phyloP scores from a whole-genome alignment of 140 eudicot species.

The Senecio squalidus region DNA sequence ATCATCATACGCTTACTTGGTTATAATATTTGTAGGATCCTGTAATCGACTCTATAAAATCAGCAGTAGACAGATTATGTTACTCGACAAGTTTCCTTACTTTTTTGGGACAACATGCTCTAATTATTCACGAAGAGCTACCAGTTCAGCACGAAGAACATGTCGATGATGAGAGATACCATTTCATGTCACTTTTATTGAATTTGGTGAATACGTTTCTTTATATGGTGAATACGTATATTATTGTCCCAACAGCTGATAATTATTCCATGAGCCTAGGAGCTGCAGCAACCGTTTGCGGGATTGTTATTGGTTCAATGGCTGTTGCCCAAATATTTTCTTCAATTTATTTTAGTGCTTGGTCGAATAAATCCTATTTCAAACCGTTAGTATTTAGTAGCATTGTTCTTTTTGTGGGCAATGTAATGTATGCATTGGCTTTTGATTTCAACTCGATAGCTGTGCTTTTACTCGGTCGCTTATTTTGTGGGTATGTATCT shows the following conservation, averaged over 20 bases:
- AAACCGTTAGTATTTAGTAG: constrained; percentile 87
- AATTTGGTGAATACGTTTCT: constrained; percentile 82
- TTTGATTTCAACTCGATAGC: constrained; percentile 68
- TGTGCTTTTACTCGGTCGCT: constrained; percentile 80
- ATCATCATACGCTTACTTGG: no score
- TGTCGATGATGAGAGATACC: constrained; percentile 52
- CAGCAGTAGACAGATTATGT: constrained; percentile 72
- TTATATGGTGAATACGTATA: constrained; percentile 93
- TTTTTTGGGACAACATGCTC: constrained; percentile 80
- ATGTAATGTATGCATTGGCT: constrained; percentile 83
- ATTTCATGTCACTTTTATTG: constrained; percentile 78
- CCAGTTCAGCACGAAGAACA: constrained; percentile 54
- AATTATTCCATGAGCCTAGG: constrained; percentile 87
- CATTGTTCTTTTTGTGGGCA: constrained; percentile 78
- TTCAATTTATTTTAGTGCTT: constrained; percentile 92
- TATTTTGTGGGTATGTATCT: constrained; percentile 74
- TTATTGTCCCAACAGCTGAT: constrained; percentile 96
- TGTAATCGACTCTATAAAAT: constrained; percentile 52
- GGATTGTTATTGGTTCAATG: constrained; percentile 91
- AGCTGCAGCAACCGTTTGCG: constrained; percentile 94
- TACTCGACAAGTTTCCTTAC: constrained; percentile 76
- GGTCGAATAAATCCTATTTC: constrained; percentile 90
- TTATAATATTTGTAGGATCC: constrained; percentile 60
- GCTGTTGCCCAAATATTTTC: constrained; percentile 96
- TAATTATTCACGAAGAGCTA: constrained; percentile 76